These are phyloP conservation scores for Xylaria castorea DNA, from an alignment of 495 filamentous ascomycete species.

Conservation along the genomic window DNA sequence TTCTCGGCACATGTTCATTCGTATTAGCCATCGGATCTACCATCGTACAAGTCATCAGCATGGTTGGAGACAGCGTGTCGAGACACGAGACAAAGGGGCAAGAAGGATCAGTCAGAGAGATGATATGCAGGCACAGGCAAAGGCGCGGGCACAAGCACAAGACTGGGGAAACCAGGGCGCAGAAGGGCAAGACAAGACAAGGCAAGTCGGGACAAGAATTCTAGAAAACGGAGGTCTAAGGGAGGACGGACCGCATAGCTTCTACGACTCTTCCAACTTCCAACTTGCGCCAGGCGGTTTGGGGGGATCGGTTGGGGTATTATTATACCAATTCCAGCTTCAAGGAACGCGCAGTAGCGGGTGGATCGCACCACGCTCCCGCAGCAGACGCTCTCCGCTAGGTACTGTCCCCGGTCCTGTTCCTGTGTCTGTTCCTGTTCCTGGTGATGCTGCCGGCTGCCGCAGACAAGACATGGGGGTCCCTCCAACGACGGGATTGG, in stretches of 20 bases:
- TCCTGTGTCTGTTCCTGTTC: constrained; percentile 27
- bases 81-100: constrained; percentile 35
- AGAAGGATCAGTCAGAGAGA: constrained; percentile 11
- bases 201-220: background rate
- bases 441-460: constrained; percentile 30
- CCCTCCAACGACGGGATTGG: constrained; percentile 27
- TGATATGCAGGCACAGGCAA: constrained; percentile 7
- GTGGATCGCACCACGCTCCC: constrained; percentile 21
- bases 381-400: constrained; percentile 11
- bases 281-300: background rate
- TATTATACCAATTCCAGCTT: constrained; percentile 28
- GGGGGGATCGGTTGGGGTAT: constrained; percentile 21
- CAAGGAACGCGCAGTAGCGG: constrained; percentile 25
- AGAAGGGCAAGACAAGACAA: constrained; percentile 16
- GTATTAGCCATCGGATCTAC: constrained; percentile 57
- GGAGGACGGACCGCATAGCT: constrained; percentile 29
- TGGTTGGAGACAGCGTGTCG: constrained; percentile 31
- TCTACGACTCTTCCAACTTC: constrained; percentile 23
- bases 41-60: constrained; percentile 35
- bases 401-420: background rate
- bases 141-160: background rate
- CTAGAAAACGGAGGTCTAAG: constrained; percentile 21
- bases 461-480: constrained; percentile 32
- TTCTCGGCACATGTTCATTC: constrained; percentile 55
- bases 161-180: background rate